phyloP scores from a whole-genome alignment of 2,329 filamentous ascomycete species.

The Pseudodiploospora longispora region DNA sequence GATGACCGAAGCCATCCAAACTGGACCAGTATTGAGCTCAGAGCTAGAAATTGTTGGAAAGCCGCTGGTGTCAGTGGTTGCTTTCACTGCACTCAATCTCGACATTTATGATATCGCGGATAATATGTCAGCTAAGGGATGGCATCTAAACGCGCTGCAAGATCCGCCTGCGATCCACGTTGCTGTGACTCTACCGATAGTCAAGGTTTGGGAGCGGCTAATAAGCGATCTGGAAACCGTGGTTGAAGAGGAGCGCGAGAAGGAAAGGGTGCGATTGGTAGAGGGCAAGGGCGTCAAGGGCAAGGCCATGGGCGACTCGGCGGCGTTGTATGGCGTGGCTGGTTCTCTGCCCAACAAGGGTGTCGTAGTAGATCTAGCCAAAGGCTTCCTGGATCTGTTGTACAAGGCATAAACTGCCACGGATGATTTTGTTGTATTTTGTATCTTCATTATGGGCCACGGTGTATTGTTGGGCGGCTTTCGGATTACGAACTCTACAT shows the following conservation, averaged over 20 bases:
- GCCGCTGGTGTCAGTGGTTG: constrained; percentile 82
- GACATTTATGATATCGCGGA: constrained; percentile 94
- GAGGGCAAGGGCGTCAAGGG: constrained; percentile 60
- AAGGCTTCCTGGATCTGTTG: constrained; percentile 83
- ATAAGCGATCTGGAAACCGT: constrained; percentile 62
- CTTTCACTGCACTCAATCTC: constrained; percentile 75
- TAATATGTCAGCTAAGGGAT: constrained; percentile 73
- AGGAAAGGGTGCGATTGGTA: constrained; percentile 63
- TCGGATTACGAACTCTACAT: too few relatives aligned
- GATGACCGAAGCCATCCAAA: constrained; percentile 65
- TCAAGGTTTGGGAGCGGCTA: constrained; percentile 71
- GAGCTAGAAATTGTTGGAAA: constrained; percentile 77
- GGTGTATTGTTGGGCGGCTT: too few relatives aligned
- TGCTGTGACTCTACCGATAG: constrained; percentile 82
- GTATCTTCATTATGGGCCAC: too few relatives aligned
- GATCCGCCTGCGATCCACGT: constrained; percentile 87
- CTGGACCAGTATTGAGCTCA: constrained; percentile 57
- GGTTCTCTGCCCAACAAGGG: constrained; percentile 94
- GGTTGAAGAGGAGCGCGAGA: constrained; percentile 67
- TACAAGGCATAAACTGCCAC: constrained; percentile 63
- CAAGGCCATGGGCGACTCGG: constrained; percentile 67
- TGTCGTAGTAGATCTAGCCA: constrained; percentile 82
- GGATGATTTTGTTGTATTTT: too few relatives aligned
- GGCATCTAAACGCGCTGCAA: constrained; percentile 94
- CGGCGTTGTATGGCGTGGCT: constrained; percentile 88